Percentiles rank a stretch among this genome's conserved stretches.
Evolutionary conservation across 768 basidiomycete species (phyloP).

Genomic region (Pulveroboletus sp.): DNA sequence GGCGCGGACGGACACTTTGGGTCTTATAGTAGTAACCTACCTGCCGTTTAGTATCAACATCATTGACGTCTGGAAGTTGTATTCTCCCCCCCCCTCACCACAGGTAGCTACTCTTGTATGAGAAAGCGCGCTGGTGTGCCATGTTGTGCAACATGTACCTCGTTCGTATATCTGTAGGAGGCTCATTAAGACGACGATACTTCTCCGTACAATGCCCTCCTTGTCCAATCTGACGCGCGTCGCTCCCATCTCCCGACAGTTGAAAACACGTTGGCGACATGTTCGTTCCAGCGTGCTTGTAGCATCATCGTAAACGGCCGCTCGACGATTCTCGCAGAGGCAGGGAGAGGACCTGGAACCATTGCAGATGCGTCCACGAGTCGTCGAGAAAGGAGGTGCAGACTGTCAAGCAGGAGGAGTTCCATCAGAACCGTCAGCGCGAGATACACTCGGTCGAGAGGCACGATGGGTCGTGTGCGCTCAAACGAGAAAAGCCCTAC

Average conservation of each 20-base stretch:
- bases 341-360: constrained; percentile 48
- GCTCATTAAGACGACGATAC: neutral
- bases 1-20: neutral
- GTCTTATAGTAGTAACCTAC: neutral
- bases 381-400: constrained; percentile 47
- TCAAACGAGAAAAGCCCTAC: neutral
- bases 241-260: constrained; percentile 45
- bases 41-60: neutral
- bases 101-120: neutral
- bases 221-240: constrained; percentile 44
- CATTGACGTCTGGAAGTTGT: neutral
- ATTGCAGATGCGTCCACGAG: constrained; percentile 46
- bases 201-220: constrained; percentile 42
- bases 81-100: too few species aligned
- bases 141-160: neutral
- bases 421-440: neutral
- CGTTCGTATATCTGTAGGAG: neutral
- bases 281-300: constrained; percentile 55
- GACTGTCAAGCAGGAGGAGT: constrained; percentile 29
- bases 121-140: neutral
- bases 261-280: constrained; percentile 43
- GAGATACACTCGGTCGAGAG: neutral
- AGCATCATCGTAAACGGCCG: constrained; percentile 44
- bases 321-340: constrained; percentile 48
- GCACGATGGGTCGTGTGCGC: neutral